Base-by-base conservation (phyloP, 495 filamentous ascomycete genomes). In the Penicillium dipodomyicola region DNA sequence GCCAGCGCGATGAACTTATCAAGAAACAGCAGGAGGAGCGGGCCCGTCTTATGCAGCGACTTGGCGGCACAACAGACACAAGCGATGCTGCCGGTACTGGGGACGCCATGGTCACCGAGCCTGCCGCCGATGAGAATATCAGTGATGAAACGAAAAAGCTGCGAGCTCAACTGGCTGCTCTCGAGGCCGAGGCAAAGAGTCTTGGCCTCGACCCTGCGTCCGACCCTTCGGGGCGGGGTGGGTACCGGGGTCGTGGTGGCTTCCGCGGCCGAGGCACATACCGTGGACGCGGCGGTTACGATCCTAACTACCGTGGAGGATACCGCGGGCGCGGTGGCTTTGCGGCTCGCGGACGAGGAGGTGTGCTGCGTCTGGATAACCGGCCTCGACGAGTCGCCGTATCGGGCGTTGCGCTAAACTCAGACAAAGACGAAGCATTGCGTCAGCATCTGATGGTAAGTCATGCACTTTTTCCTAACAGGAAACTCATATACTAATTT, bases 391-490 rank as follows among this genome's bases (percentile, higher is more conserved):
- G 80, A 52, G 80, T 98, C 12, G 80, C 82, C 5, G 76, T 98
- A 22, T 79, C 84, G 20, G 90, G 88, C 9, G 79, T 88, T 19
- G 84, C 89, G 54, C 81, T 87, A 46, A 82, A 84, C 30, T 72
- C 81, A 1, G 84, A 85, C 55, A 87, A 84, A 69, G 92, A 97
- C 58, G 94, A 97, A 67, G 85, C 84, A 3, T 78, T 98, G 58
- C 77, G 92, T 49, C 87, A 94, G 64, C 89, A 92, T 68, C 80
- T 97, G 47, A 84, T 96, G 65, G 91, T 96, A 80, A 80, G 88
- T 77, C 7, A 6, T 29, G 33, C 17, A 40, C 9, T 5, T 33
- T 44, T 4, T 43, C 61, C 65, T 64, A 73, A 59, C 56, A 57
- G 65, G 48, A 40, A 59, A 19, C n/a, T n/a, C 17, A 56, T 27